phyloP scores from a whole-genome alignment of 345 rosid species.

The Eucalyptus cladocalyx region DNA sequence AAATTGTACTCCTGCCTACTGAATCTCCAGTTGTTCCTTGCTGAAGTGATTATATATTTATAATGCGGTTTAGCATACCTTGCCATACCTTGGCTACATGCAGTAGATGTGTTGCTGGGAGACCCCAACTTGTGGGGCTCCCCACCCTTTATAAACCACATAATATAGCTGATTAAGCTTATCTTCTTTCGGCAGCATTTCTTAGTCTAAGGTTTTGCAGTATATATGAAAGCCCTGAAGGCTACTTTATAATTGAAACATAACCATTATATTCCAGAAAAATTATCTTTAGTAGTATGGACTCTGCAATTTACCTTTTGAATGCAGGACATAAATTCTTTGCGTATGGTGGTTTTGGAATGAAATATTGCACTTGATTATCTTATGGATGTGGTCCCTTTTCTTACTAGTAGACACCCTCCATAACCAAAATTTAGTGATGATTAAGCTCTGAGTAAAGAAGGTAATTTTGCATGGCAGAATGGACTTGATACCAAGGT shows the following conservation, averaged over 20 bases:
- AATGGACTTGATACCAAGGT: slow-evolving; percentile 34
- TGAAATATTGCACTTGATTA: neutral
- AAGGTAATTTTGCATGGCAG: slow-evolving; percentile 1
- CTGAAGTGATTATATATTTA: neutral
- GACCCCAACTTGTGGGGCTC: neutral
- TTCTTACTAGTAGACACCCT: neutral
- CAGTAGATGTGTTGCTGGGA: neutral
- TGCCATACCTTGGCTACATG: neutral
- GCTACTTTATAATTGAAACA: neutral
- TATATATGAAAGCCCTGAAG: neutral
- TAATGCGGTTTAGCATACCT: neutral
- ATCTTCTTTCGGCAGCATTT: neutral
- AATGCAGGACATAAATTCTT: neutral
- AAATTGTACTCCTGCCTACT: neutral
- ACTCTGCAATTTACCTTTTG: neutral
- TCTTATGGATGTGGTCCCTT: neutral
- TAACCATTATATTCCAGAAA: neutral
- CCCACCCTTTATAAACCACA: neutral
- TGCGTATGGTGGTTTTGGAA: neutral
- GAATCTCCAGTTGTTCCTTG: neutral
- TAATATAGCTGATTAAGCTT: neutral
- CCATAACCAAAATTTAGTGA: neutral
- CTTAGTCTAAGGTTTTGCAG: neutral
- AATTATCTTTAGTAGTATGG: neutral
- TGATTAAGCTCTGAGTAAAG: neutral